Evolutionary conservation across 1,139 yeast species (phyloP), one percentile per base, ranked within the genome.

Genomic region (Diutina rugosa): DNA sequence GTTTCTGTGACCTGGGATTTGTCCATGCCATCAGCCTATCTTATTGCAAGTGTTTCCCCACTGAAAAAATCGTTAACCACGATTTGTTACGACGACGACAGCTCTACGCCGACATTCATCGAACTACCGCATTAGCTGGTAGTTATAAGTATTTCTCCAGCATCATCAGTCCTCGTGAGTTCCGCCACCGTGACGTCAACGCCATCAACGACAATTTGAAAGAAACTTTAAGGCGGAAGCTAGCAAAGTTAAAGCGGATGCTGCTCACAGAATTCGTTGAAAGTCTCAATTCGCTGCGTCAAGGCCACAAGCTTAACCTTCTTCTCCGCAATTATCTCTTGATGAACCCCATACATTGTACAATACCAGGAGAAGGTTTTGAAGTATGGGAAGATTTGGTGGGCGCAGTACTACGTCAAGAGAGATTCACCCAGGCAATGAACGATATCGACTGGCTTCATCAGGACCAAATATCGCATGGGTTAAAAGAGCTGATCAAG

Each of bases 381-480:
- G 60, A 59, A 30, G 60, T 66, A 55, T 64, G 64, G 48, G 70
- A 67, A 56, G 72, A 72, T 58, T 63, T 74, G 53, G 72, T 69
- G 12, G 70, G 69, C 0, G 67, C 71, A 55, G 69, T 72, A 10
- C 18, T 64, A 16, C 63, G 72, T 14, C 77, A 74, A 58, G 68
- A 68, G 52, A 56, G 64, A 16, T 74, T 73, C 58, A 64, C 67
- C 9, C 65, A 62, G 29, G 68, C 68, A 56, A 70, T 74, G 67
- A 67, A 66, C 54, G 58, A 61, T 4, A 57, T 69, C 9, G 66
- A 71, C 57, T 71, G 73, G 73, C 56, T 72, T 4, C 62, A 62
- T 35, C 64, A 69, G 2, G 67, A 67, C 2, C 57, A 62, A 14
- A 57, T 68, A 4, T 53, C 51, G 10, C 63, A 62, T 14, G 64